Evolutionary conservation across 768 basidiomycete genomes (phyloP), one percentile per base, ranked within the genome.

Genomic region (Pisolithus tinctorius): DNA sequence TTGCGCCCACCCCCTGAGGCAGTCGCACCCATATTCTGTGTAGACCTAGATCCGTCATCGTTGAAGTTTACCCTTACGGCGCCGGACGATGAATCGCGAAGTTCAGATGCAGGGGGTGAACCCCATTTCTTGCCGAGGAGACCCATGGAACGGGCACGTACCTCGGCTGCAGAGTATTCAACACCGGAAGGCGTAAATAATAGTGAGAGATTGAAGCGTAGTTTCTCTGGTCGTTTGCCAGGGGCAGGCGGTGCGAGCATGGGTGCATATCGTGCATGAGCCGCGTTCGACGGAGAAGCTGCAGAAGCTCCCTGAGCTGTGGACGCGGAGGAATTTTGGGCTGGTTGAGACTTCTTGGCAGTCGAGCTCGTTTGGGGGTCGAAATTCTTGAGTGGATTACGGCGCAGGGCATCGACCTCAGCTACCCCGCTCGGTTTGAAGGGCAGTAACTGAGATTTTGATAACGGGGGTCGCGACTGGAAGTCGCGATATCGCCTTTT

Each of bases 141-240:
- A 27, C 90, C 90, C 75, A 90, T 85, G 8, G 84, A 84, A 16
- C 82, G 80, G 1, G 90, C 87, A 9, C 90, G 76, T 34, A 83
- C 84, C 74, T 92, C 94, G 61, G 88, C 83, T 23, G 85, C 82
- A 59, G 88, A 86, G 68, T 87, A 95, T 65, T 97, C 93, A 1
- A 80, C 74, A 2, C 82, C 78, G 46, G 88, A 83, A 30, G 81
- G 79, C n/a, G 84, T 89, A 59, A 84, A 87, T 13, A 93, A 69
- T 16, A 90, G 65, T 1, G 78, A 71, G 37, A 91, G 71, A 54
- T 88, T 76, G 64, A 89, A 86, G 30, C 78, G 76, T 41, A 82
- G 70, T 57, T 83, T 81, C 69, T 92, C 88, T 5, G 80, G 84
- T 16, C 83, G 83, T 61, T 81, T 86, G 1, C 80, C 84, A 1